Percentiles rank a stretch among this genome's conserved stretches.
These are phyloP conservation scores for Dothideomycetes sp. DNA, from an alignment of 2,329 filamentous ascomycete genomes.

Conservation along the genomic window DNA sequence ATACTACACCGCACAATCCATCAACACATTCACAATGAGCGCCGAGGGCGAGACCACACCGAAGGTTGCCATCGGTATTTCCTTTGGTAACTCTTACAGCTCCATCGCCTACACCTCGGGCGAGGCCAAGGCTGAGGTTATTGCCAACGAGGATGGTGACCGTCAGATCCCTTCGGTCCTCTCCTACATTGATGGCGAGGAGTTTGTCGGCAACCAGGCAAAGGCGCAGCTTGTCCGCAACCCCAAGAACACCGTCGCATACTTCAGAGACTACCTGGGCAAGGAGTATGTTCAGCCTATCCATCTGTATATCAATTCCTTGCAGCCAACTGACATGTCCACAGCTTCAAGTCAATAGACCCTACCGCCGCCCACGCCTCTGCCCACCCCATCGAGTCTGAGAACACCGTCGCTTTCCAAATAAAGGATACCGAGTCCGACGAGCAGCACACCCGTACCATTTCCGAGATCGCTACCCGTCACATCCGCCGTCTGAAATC, in stretches of 20 bases:
- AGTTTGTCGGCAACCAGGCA: slow-evolving; percentile 92
- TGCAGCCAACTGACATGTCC: slow-evolving; percentile 6
- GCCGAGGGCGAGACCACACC: slow-evolving; percentile 43
- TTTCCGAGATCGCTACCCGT: slow-evolving; percentile 74
- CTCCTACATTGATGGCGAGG: slow-evolving; percentile 91
- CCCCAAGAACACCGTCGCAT: slow-evolving; percentile 83
- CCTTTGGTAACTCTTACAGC: slow-evolving; percentile 97
- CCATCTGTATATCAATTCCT: not conserved
- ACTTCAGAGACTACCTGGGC: slow-evolving; percentile 91
- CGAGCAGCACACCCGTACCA: slow-evolving; percentile 56
- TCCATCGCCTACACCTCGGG: slow-evolving; percentile 81
- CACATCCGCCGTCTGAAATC: slow-evolving; percentile 72
- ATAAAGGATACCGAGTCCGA: slow-evolving; percentile 57
- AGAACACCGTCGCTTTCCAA: slow-evolving; percentile 67
- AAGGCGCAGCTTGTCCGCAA: slow-evolving; percentile 92
- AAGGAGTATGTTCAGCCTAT: slow-evolving; percentile 59
- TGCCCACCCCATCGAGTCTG: slow-evolving; percentile 72
- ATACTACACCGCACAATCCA: slow-evolving; percentile 5
- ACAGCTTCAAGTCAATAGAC: slow-evolving; percentile 85
- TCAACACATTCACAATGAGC: slow-evolving; percentile 34
- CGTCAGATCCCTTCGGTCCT: slow-evolving; percentile 92
- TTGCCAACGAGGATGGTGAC: slow-evolving; percentile 98
- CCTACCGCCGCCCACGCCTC: slow-evolving; percentile 90
- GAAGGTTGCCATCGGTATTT: slow-evolving; percentile 77
- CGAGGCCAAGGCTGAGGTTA: slow-evolving; percentile 93